phyloP scores from a whole-genome alignment of 257 asterid species.

The Solanum dulcamara region DNA sequence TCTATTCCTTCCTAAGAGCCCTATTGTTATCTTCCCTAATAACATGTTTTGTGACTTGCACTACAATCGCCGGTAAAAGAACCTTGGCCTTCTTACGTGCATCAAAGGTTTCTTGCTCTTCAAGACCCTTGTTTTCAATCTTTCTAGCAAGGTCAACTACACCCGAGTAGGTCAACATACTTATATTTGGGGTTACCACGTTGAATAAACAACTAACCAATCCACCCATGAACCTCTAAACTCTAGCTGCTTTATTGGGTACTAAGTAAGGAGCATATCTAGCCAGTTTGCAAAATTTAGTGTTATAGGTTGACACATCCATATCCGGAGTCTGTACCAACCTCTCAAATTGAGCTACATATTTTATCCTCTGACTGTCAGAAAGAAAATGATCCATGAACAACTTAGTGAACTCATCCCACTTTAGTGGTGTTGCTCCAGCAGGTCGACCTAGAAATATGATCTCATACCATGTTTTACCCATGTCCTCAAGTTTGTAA shows the following conservation, averaged over 20 bases:
- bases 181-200: not conserved
- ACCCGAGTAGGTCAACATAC: not conserved
- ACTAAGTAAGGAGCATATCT: not conserved
- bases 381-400: not conserved
- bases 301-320: not conserved
- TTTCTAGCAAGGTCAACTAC: not conserved
- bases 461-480: too few relatives aligned
- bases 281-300: not conserved
- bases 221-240: too few relatives aligned
- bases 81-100: not conserved
- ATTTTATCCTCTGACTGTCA: not conserved
- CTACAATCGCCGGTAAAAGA: too few relatives aligned
- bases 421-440: not conserved
- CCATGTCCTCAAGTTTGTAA: not conserved
- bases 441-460: not conserved
- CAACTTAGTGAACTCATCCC: not conserved
- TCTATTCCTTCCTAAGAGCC: not conserved
- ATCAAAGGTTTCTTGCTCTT: not conserved
- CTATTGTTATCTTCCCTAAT: too few relatives aligned
- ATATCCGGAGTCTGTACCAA: too few relatives aligned
- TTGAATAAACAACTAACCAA: too few relatives aligned
- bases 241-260: not conserved
- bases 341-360: not conserved
- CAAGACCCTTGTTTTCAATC: not conserved
- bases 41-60: not conserved